These are phyloP conservation scores for Nicotiana tabacum DNA, from an alignment of 257 asterid genomes.

Conservation along the genomic window DNA sequence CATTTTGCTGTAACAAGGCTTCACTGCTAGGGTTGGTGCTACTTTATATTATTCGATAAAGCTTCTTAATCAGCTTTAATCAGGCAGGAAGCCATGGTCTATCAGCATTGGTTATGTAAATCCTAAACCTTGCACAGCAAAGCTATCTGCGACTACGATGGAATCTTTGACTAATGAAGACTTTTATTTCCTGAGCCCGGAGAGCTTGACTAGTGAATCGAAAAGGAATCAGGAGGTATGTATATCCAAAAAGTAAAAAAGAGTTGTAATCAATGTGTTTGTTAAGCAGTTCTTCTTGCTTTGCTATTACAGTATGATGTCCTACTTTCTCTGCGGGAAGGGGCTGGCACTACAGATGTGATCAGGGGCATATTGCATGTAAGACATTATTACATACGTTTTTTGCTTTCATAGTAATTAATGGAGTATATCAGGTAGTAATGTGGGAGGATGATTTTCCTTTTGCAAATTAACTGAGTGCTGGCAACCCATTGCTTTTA, in stretches of 20 bases:
- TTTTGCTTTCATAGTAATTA: not conserved
- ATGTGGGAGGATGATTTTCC: not conserved
- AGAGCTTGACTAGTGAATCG: constrained; percentile 38
- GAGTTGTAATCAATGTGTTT: not conserved
- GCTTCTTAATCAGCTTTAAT: constrained; percentile 27
- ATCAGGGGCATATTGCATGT: constrained; percentile 72
- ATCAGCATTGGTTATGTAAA: constrained; percentile 77
- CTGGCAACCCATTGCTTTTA: not conserved
- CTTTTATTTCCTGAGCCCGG: constrained; percentile 66
- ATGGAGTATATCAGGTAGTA: not conserved
- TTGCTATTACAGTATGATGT: constrained; percentile 41
- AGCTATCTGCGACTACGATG: constrained; percentile 52
- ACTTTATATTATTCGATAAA: constrained; percentile 10
- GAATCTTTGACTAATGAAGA: constrained; percentile 43
- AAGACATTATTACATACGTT: not conserved
- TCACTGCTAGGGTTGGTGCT: not conserved
- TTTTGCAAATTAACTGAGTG: not conserved
- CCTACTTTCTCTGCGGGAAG: constrained; percentile 72
- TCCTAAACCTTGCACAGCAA: constrained; percentile 43
- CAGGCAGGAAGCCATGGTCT: constrained; percentile 60
- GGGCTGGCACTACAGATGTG: constrained; percentile 55
- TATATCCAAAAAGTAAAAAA: not conserved
- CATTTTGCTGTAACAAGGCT: not conserved
- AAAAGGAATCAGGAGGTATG: constrained; percentile 36
- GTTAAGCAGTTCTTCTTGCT: not conserved